Conservation (phyloP, 805 yeast genomes). For the Yarrowia keelungensis region DNA sequence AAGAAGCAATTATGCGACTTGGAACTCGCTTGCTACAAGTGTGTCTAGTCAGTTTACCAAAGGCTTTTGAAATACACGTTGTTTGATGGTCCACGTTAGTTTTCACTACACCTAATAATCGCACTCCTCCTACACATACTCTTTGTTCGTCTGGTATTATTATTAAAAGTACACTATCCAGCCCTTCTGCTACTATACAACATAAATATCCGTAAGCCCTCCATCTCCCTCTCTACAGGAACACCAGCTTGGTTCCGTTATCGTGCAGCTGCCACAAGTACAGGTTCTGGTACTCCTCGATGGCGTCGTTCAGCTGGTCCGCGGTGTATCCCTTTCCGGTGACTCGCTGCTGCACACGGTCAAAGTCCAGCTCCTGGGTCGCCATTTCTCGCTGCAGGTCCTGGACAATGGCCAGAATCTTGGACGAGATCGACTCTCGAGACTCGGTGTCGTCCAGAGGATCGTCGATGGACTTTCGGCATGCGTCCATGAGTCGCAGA, state of each 20-base stretch:
- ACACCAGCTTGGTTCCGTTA: constrained; percentile 41
- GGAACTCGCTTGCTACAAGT: too few relatives aligned
- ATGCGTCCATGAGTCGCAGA: constrained; percentile 79
- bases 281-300: constrained; percentile 63
- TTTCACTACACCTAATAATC: too few relatives aligned
- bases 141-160: neutral
- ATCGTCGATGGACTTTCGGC: constrained; percentile 80
- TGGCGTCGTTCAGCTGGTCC: constrained; percentile 75
- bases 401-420: constrained; percentile 71
- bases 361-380: constrained; percentile 51
- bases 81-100: too few relatives aligned
- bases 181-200: constrained; percentile 19
- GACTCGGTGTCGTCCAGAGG: constrained; percentile 63
- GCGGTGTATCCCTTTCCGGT: constrained; percentile 85
- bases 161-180: constrained; percentile 19
- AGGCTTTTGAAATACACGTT: too few relatives aligned
- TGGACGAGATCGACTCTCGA: constrained; percentile 70
- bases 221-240: constrained; percentile 37
- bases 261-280: constrained; percentile 37
- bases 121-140: too few relatives aligned
- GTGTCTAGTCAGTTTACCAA: too few relatives aligned
- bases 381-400: constrained; percentile 49
- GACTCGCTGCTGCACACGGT: constrained; percentile 57
- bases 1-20: too few relatives aligned
- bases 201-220: constrained; percentile 4